Base-by-base conservation (phyloP, 495 filamentous ascomycete species). In the Penicillium macrosclerotiorum region DNA sequence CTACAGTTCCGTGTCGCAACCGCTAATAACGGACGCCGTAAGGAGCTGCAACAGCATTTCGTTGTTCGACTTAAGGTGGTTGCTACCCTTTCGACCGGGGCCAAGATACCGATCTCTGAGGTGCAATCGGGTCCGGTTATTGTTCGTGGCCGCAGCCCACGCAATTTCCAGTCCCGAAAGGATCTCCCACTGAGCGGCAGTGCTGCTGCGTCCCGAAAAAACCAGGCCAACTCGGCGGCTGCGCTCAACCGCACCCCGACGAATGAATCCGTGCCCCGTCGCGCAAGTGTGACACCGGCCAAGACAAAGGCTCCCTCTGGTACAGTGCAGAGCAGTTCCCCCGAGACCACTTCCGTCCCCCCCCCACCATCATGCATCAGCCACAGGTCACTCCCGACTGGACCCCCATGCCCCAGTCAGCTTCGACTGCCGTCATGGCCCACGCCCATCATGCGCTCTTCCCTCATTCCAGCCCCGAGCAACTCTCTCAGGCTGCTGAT, bases 1-100 rank as follows among this genome's bases (percentile, higher is more conserved):
- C 68, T 96, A 40, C 90, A 96, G 62, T 96, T 96, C 58, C 87
- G 91, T 43, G 88, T 91, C 35, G 90, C 90, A 3, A 96, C 90
- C 5, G 90, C 90, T 17, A 82, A 89, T 62, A 89, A 89, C 50
- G 85, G 85, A 16, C 81, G 86, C 42, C 72, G 86, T 34, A 86
- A 88, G 69, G 86, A 89, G 59, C 75, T 90, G 20, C 86, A 90
- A 57, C 86, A 90, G 52, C 86, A 90, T 64, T 90, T 90, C 56
- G 81, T 88, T 20, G 75, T 89, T 39, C 79, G 85, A 33, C 72
- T 90, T 51, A 85, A 85, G 59, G 81, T 90, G 19, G 72, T 86
- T 31, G 86, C 81, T 17, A 87, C 84, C 2, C 61, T 90, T 33
- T 76, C 83, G 4, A 87, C 84, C 35, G 85, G 85, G 8, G 59